Evolutionary conservation across 495 filamentous ascomycete genomes (phyloP).

Genomic region (Aspergillus incahuasiensis): DNA sequence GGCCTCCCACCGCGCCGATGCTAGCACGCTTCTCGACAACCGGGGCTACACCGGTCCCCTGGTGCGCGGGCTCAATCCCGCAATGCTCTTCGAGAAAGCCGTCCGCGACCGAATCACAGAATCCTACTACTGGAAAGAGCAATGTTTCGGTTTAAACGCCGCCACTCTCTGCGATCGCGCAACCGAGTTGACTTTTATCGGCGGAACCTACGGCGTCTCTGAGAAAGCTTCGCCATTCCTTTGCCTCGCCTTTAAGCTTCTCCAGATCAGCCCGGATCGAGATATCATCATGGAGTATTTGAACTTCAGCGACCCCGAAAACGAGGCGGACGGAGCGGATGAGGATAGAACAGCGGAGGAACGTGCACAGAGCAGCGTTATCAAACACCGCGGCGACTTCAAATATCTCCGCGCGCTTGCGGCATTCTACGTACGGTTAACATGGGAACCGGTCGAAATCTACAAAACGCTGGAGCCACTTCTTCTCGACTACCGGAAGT

Average conservation of each 20-base stretch:
- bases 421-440: slow-evolving; percentile 88
- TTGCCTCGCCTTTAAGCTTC: slow-evolving; percentile 90
- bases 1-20: slow-evolving; percentile 63
- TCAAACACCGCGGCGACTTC: slow-evolving; percentile 62
- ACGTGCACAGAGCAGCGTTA: slow-evolving; percentile 20
- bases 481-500: slow-evolving; percentile 76
- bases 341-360: slow-evolving; percentile 15
- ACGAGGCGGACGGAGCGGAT: slow-evolving; percentile 25
- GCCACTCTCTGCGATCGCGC: slow-evolving; percentile 87
- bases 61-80: slow-evolving; percentile 78
- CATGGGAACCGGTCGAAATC: slow-evolving; percentile 75
- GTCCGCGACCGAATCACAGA: slow-evolving; percentile 92
- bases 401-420: slow-evolving; percentile 88
- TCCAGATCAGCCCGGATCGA: slow-evolving; percentile 76
- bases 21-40: slow-evolving; percentile 71
- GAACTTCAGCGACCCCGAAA: slow-evolving; percentile 46
- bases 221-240: slow-evolving; percentile 90
- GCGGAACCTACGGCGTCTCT: slow-evolving; percentile 75
- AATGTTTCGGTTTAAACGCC: slow-evolving; percentile 93
- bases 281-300: slow-evolving; percentile 82
- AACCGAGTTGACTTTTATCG: slow-evolving; percentile 73
- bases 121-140: slow-evolving; percentile 96
- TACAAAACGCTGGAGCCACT: slow-evolving; percentile 78
- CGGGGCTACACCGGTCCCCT: slow-evolving; percentile 66
- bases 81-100: slow-evolving; percentile 84